Evolutionary conservation across 2,329 filamentous ascomycete genomes (phyloP).

Genomic region (Phyllosticta capitalensis): DNA sequence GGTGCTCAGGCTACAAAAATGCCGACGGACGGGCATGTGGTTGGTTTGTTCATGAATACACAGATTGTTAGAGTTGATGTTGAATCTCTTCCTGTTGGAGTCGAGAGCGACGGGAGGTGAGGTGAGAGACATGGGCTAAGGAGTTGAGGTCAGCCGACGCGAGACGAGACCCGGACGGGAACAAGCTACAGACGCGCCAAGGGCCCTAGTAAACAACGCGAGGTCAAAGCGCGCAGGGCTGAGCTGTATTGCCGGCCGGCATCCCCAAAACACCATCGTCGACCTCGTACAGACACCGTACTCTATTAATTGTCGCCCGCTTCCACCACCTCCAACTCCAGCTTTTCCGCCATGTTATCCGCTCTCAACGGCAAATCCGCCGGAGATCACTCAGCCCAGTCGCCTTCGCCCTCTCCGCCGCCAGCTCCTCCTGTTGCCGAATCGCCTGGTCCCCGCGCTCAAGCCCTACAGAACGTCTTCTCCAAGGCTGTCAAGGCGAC

Average conservation of each 20-base stretch:
- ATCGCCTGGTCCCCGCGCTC: conserved; percentile 50
- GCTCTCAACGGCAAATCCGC: conserved; percentile 13
- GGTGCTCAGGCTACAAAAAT: background rate
- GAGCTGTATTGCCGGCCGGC: background rate
- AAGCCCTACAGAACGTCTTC: conserved; percentile 51
- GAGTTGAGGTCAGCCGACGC: too few species aligned
- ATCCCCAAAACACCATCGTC: background rate
- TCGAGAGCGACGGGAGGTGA: background rate
- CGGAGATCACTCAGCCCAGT: conserved; percentile 6
- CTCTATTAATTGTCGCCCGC: background rate
- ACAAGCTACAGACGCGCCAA: too few species aligned
- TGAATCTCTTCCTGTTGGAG: background rate
- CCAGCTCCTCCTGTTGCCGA: conserved; percentile 44
- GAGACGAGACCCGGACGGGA: too few species aligned
- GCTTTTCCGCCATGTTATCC: conserved; percentile 19
- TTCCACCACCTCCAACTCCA: background rate
- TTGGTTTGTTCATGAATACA: too few species aligned
- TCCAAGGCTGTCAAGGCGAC: conserved; percentile 49
- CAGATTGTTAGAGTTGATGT: too few species aligned
- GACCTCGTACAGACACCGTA: background rate
- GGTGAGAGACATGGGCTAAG: too few species aligned
- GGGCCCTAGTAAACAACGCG: too few species aligned
- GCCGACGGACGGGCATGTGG: background rate
- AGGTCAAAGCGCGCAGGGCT: background rate
- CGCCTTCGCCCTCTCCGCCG: conserved; percentile 41